Percentiles rank a stretch among this genome's conserved stretches.
Conservation (phyloP, 345 rosid species). For the Aquilaria malaccensis region DNA sequence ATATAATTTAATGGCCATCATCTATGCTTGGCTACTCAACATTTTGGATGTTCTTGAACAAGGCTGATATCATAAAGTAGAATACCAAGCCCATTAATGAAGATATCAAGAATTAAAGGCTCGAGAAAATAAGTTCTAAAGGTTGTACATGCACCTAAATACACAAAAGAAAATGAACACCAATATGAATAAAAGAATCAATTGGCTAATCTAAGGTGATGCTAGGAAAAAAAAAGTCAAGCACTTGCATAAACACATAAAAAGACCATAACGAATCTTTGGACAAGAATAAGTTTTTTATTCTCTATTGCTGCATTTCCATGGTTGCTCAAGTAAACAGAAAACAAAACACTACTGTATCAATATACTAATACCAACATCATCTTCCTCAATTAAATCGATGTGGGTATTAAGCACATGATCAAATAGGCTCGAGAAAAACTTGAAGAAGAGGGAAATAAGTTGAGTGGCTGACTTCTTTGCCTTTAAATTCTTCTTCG, state of each 20-base stretch:
- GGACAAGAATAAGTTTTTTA: too few species aligned
- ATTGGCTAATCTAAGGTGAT: too few species aligned
- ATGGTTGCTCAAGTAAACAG: not conserved
- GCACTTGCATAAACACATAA: too few species aligned
- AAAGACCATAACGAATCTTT: too few species aligned
- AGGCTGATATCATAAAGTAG: slow-evolving; percentile 32
- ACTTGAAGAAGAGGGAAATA: slow-evolving; percentile 94
- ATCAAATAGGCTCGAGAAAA: slow-evolving; percentile 67
- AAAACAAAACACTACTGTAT: not conserved
- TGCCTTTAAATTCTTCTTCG: slow-evolving; percentile 65
- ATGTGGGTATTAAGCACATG: slow-evolving; percentile 71
- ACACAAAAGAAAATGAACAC: not conserved
- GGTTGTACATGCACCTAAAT: slow-evolving; percentile 84
- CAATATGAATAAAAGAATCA: too few species aligned
- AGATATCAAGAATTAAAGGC: too few species aligned
- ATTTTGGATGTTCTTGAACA: slow-evolving; percentile 74
- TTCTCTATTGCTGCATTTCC: not conserved
- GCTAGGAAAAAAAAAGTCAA: too few species aligned
- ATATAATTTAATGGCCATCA: slow-evolving; percentile 37
- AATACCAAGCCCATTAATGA: too few species aligned
- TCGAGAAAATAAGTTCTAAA: too few species aligned
- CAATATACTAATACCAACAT: slow-evolving; percentile 58
- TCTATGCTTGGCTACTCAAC: slow-evolving; percentile 67
- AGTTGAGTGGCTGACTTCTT: slow-evolving; percentile 97
- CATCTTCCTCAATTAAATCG: slow-evolving; percentile 91